These are phyloP conservation scores for Fremontodendron californicum DNA, from an alignment of 345 rosid species.

Conservation along the genomic window DNA sequence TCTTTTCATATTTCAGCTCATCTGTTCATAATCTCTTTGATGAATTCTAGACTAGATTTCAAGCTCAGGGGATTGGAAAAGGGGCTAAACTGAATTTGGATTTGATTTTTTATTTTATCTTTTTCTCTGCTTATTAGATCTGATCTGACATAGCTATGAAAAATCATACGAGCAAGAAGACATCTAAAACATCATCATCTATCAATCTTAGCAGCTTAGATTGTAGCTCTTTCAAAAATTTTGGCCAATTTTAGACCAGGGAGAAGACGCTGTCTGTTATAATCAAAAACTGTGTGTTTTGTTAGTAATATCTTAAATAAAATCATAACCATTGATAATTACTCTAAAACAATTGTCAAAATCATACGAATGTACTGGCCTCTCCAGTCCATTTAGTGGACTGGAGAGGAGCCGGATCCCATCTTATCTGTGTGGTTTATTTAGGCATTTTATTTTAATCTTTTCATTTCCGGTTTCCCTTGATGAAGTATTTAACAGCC, in stretches of 20 bases:
- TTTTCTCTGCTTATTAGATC: not conserved
- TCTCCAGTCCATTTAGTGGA: no score
- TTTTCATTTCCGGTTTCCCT: not conserved
- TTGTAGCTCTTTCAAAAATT: no score
- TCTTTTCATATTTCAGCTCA: not conserved
- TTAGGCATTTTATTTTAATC: not conserved
- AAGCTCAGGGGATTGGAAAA: not conserved
- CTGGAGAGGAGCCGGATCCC: no score
- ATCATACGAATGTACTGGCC: not conserved
- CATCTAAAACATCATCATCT: constrained; percentile 26
- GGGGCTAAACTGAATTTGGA: constrained; percentile 10
- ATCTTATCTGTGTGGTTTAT: not conserved
- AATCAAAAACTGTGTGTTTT: not conserved
- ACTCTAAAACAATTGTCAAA: not conserved
- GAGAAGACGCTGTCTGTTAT: not conserved
- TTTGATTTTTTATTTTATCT: not conserved
- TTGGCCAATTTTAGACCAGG: not conserved
- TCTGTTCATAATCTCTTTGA: not conserved
- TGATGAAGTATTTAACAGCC: constrained; percentile 11
- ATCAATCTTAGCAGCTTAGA: constrained; percentile 4
- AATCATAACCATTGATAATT: not conserved
- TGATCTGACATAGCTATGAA: constrained; percentile 41
- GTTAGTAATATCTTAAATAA: not conserved
- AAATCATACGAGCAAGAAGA: constrained; percentile 53
- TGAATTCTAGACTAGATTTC: not conserved